Evolutionary conservation across 257 asterid genomes (phyloP), one percentile per base, ranked within the genome.

Genomic region (Knoxia roxburghii): DNA sequence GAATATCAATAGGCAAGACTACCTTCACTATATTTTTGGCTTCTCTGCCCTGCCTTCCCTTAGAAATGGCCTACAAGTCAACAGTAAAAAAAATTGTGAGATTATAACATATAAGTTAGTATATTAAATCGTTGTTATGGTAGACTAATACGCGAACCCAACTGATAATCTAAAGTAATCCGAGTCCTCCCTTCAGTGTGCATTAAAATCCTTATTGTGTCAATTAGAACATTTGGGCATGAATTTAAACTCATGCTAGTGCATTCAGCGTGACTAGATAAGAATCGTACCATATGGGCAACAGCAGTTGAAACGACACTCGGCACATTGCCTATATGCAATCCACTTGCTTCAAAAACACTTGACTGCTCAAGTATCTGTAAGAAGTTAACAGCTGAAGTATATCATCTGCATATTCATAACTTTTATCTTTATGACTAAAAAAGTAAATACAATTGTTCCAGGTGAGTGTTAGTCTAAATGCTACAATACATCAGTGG

Each of bases 1-100:
- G 39, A 59, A n/a, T 50, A n/a, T 40, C 18, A 66, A 41, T 4
- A 7, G 13, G 41, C 18, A 17, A 76, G 50, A 59, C 67, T 69
- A 89, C 98, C 95, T 81, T 86, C 9, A 93, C 90, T 29, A 79
- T 48, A 76, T 93, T 88, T 48, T 85, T 90, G 17, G 97, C 99
- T 73, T 90, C 96, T 79, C 97, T 88, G 53, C 97, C 99, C 68
- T 93, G 99, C 63, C 92, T 87, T 71, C 95, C 97, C 84, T 93
- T 93, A 29, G 97, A 84, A 73, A 90, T 72, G 50, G 82, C 91
- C 99, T 93, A 68, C 29, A 78, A 76, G 70, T 52, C 40, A 69
- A 60, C 54, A 66, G n/a, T n/a, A n/a, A n/a, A n/a, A n/a, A n/a
- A n/a, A n/a, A n/a, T n/a, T n/a, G n/a, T n/a, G n/a, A n/a, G n/a